phyloP scores from a whole-genome alignment of 768 basidiomycete species.

The Kwoniella dejecticola region DNA sequence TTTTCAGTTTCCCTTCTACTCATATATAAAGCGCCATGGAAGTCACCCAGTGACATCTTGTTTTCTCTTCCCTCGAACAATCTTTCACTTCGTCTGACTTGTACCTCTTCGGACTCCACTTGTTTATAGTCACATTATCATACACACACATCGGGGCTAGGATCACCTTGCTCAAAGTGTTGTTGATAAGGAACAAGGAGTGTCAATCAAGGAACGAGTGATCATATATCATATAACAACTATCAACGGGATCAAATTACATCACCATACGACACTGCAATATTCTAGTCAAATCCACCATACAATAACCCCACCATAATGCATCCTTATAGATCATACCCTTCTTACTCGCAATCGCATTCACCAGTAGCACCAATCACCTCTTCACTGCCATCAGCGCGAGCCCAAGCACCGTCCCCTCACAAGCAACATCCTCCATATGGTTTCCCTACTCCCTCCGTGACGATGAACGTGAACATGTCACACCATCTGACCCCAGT shows the following conservation, averaged over 20 bases:
- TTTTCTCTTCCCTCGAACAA: neutral
- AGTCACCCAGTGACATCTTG: conserved; percentile 10
- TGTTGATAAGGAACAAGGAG: neutral
- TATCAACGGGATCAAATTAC: too few relatives aligned
- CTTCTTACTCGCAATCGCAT: too few relatives aligned
- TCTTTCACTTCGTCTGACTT: neutral
- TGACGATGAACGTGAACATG: conserved; percentile 1
- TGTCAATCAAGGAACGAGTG: neutral
- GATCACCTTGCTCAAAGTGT: neutral
- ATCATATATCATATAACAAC: neutral
- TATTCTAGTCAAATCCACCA: neutral
- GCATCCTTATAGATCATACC: conserved; percentile 14
- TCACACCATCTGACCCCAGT: neutral
- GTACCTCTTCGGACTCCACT: neutral
- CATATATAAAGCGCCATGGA: conserved; percentile 10
- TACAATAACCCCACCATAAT: conserved; percentile 1
- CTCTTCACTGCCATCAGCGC: neutral
- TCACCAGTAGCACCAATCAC: conserved; percentile 16
- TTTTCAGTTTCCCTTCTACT: neutral
- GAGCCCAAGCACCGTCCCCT: neutral
- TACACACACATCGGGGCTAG: too few relatives aligned
- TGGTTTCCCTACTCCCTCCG: conserved; percentile 9
- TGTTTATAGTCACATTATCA: neutral
- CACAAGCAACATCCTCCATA: conserved; percentile 8
- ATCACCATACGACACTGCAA: neutral